Evolutionary conservation across 148 eudicot species (phyloP).

Genomic region (Chenopodium suecicum): DNA sequence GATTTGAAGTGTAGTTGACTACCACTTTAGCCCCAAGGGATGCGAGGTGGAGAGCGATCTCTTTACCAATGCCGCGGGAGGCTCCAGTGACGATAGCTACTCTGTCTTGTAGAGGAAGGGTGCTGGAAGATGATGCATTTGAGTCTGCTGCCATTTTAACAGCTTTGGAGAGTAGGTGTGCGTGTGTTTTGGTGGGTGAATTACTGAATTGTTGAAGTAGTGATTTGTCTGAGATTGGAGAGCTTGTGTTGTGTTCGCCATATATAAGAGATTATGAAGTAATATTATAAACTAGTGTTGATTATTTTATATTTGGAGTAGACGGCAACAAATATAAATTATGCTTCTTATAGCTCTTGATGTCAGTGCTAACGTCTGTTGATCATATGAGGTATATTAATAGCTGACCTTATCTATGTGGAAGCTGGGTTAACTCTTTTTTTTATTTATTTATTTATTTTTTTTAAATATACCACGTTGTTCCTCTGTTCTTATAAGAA

Average conservation of each 20-base stretch:
- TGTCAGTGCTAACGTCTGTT: constrained; percentile 24
- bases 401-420: too few species aligned
- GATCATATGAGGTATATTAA: too few species aligned
- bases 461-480: too few species aligned
- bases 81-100: constrained; percentile 50
- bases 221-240: background rate
- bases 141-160: constrained; percentile 23
- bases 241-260: background rate
- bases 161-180: background rate
- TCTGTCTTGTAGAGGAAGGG: constrained; percentile 31
- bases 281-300: background rate
- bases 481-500: too few species aligned
- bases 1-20: constrained; percentile 43
- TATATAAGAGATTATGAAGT: background rate
- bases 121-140: constrained; percentile 26
- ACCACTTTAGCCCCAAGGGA: constrained; percentile 30
- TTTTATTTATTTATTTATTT: too few species aligned
- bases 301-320: too few species aligned
- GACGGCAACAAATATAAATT: background rate
- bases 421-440: too few species aligned
- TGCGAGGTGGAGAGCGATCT: constrained; percentile 29
- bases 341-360: background rate
- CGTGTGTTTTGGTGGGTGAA: background rate
- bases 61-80: constrained; percentile 50
- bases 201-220: background rate